These are phyloP conservation scores for Ceratocystiopsis brevicomis DNA, from an alignment of 2,329 filamentous ascomycete genomes.

Conservation along the genomic window DNA sequence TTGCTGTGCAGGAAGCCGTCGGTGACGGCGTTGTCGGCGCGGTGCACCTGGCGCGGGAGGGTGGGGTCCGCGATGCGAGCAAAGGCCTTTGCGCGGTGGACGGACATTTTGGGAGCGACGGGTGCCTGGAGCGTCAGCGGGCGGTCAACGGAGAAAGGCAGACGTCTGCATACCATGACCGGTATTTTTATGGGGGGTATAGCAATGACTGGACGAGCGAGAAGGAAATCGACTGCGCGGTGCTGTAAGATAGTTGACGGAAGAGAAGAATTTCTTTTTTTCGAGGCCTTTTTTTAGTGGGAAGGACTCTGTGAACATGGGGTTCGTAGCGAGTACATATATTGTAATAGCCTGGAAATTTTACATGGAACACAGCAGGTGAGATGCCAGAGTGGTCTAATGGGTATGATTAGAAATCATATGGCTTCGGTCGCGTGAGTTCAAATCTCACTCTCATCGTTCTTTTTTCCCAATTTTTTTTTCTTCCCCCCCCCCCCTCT, in stretches of 20 bases:
- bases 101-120: slow-evolving; percentile 5
- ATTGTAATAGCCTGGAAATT: not conserved
- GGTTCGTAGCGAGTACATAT: not conserved
- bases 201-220: no score
- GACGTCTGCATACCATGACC: not conserved
- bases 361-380: not conserved
- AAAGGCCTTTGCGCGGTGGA: slow-evolving; percentile 27
- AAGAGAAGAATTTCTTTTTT: not conserved
- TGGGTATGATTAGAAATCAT: slow-evolving; percentile 10
- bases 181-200: no score
- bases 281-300: not conserved
- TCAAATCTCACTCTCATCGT: slow-evolving; percentile 9
- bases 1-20: slow-evolving; percentile 53
- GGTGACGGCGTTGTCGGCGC: slow-evolving; percentile 28
- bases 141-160: no score
- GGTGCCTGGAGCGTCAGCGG: not conserved
- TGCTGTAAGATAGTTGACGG: no score
- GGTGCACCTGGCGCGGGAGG: slow-evolving; percentile 32
- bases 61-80: slow-evolving; percentile 32
- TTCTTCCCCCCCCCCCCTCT: no score
- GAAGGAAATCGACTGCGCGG: no score
- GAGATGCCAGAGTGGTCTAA: slow-evolving; percentile 10
- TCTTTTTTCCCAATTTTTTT: slow-evolving; percentile 1
- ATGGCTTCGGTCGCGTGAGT: slow-evolving; percentile 10
- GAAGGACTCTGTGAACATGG: not conserved